A percentile compares a stretch with the other conserved stretches of the same genome.
phyloP scores from a whole-genome alignment of 2,329 filamentous ascomycete genomes.

The Pseudogymnoascus verrucosus region DNA sequence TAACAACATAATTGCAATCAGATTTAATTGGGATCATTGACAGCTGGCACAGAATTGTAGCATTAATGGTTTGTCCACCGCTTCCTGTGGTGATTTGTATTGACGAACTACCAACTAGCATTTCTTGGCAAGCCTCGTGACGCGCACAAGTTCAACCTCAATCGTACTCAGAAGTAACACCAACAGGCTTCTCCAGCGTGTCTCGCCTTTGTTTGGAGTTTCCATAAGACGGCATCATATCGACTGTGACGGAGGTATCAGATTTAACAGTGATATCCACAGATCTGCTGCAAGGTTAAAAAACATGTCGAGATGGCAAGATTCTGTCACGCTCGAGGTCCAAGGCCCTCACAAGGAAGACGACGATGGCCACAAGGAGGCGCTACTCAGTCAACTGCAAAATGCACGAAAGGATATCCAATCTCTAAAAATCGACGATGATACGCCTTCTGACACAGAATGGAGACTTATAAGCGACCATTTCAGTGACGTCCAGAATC shows the following conservation, averaged over 20 bases:
- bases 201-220: neutral
- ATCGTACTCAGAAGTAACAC: neutral
- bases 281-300: neutral
- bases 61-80: neutral
- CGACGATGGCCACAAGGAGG: neutral
- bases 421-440: neutral
- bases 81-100: neutral
- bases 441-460: neutral
- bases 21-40: neutral
- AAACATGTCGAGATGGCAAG: neutral
- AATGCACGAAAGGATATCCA: neutral
- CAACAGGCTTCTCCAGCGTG: neutral
- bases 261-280: neutral
- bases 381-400: neutral
- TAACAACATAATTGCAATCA: neutral
- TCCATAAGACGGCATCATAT: neutral
- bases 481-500: neutral
- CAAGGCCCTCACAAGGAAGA: neutral
- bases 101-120: neutral
- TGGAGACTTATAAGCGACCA: neutral
- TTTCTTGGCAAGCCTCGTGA: neutral
- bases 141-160: neutral
- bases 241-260: neutral
- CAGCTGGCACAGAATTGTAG: neutral
- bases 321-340: neutral